These are phyloP conservation scores for Rhizophagus sp. DNA, from an alignment of 192 early-diverging fungal species.

Conservation along the genomic window DNA sequence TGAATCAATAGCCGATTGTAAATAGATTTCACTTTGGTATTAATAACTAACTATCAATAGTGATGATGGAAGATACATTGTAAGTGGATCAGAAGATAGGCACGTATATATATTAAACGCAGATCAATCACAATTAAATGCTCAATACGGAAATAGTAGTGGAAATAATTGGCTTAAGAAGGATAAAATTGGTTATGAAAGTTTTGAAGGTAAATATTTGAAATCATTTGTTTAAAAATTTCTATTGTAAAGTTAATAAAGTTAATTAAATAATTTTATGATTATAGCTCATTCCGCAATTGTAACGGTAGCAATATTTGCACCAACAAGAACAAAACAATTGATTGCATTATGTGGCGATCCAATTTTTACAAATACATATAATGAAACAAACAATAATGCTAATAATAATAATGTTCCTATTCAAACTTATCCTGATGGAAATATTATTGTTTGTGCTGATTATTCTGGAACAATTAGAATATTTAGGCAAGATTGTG, in stretches of 20 bases:
- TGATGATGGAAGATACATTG: slow-evolving; percentile 75
- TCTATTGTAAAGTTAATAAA: neutral
- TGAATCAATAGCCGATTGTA: neutral
- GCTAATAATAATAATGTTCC: slow-evolving; percentile 14
- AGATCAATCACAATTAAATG: slow-evolving; percentile 44
- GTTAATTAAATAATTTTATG: neutral
- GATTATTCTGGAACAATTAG: slow-evolving; percentile 63
- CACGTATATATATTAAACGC: slow-evolving; percentile 75
- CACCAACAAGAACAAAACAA: slow-evolving; percentile 59
- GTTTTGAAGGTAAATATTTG: slow-evolving; percentile 38
- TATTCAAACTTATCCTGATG: slow-evolving; percentile 41
- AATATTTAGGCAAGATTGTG: slow-evolving; percentile 66
- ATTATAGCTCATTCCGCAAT: slow-evolving; percentile 54
- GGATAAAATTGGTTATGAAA: slow-evolving; percentile 32
- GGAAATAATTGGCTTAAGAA: slow-evolving; percentile 34
- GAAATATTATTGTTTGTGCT: slow-evolving; percentile 65
- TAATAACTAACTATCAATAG: slow-evolving; percentile 30
- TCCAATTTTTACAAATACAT: slow-evolving; percentile 50
- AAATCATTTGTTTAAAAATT: neutral
- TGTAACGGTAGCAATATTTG: slow-evolving; percentile 66
- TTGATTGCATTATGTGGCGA: slow-evolving; percentile 54
- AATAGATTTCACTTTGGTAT: neutral
- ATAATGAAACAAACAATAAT: slow-evolving; percentile 29
- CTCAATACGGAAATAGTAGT: slow-evolving; percentile 24
- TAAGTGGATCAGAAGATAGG: slow-evolving; percentile 81